Evolutionary conservation across 164 flowering plant genomes (phyloP), one percentile per base, ranked within the genome.

Genomic region (Vitis cinerea): DNA sequence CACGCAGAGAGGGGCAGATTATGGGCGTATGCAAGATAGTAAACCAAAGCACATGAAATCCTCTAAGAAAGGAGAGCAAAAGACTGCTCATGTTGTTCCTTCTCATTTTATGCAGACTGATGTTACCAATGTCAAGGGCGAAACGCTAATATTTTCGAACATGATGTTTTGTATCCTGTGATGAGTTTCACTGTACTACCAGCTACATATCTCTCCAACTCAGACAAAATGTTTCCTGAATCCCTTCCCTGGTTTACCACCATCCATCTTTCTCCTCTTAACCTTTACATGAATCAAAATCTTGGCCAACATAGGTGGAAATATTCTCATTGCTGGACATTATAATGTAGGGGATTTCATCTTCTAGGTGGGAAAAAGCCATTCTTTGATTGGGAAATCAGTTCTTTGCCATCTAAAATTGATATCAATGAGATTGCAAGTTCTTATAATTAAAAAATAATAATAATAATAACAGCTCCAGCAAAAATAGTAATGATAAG

Each of bases 121-220:
- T 77, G 81, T 87, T 72, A 88, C 98, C 37, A 71, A 71, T 30
- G 72, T 96, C 47, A 90, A 83, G 76, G 93, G 83, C 61, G 80
- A 86, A 66, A 81, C 93, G 59, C 66, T 66, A 50, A 83, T 96
- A 68, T 93, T 93, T 73, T 82, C 92, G 60, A 80, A 84, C 69
- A 84, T 89, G 89, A 73, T 96, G 84, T 88, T 96, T 70, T 92
- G 98, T 93, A 93, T 93, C 97, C 95, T 87, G n/a, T 31, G 13
- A 48, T 37, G 5, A 12, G 2, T 12, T 60, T 31, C 10, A 14
- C 47, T 47, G 65, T 50, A 0, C 56, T 62, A 16, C 59, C 52
- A 14, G 17, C 3, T 64, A 61, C 30, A 8, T 19, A 14, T 50
- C 50, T 23, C 10, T 30, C 47, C 37, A 5, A 53, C 16, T 59